phyloP scores from a whole-genome alignment of 306 rosid genomes.

The Trichosanthes cucumerina region DNA sequence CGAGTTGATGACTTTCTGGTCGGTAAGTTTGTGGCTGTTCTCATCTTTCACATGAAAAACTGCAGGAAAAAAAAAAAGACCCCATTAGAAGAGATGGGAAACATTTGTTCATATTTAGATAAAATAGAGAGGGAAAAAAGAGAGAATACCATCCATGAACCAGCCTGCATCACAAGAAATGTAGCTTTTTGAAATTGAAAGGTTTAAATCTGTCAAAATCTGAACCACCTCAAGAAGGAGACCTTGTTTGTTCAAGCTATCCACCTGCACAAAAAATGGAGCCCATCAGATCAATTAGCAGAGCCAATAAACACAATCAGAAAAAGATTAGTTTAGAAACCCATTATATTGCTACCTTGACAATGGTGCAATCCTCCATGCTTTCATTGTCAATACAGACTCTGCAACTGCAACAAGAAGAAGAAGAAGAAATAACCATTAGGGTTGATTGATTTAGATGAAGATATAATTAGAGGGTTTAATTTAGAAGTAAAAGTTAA shows the following conservation, averaged over 20 bases:
- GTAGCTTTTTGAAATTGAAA: slow-evolving; percentile 48
- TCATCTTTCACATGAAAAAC: slow-evolving; percentile 58
- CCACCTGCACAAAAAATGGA: slow-evolving; percentile 27
- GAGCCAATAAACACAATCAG: background rate
- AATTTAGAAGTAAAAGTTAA: background rate
- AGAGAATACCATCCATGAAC: slow-evolving; percentile 60
- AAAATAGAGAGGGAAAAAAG: background rate
- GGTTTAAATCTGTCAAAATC: slow-evolving; percentile 60
- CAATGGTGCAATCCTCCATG: slow-evolving; percentile 55
- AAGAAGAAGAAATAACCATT: background rate
- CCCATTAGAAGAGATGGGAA: background rate
- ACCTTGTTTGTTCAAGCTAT: slow-evolving; percentile 58
- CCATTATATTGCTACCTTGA: slow-evolving; percentile 32
- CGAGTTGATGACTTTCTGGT: slow-evolving; percentile 35
- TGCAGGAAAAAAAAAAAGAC: slow-evolving; percentile 10
- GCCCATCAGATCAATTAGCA: background rate
- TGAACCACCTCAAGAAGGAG: slow-evolving; percentile 67
- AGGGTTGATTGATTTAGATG: background rate
- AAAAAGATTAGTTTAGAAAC: background rate
- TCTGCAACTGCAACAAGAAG: slow-evolving; percentile 31
- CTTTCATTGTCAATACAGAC: slow-evolving; percentile 59
- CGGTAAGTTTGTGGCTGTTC: slow-evolving; percentile 45
- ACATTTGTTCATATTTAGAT: background rate
- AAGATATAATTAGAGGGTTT: background rate
- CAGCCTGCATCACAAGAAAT: slow-evolving; percentile 68